phyloP scores from a whole-genome alignment of 1,139 yeast species.

The Suhomyces terraborum region DNA sequence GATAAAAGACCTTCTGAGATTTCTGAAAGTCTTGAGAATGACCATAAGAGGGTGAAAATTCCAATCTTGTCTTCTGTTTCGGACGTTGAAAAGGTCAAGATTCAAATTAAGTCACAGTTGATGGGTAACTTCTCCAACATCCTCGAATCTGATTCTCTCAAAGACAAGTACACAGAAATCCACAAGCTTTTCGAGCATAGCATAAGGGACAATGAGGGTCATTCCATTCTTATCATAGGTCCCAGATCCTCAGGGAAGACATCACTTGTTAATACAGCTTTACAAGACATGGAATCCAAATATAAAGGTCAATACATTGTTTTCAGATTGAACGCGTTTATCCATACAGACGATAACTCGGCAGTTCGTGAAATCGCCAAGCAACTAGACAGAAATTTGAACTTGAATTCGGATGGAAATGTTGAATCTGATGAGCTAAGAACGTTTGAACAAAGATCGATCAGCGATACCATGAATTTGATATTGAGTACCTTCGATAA shows the following conservation, averaged over 20 bases:
- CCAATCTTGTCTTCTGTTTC: background rate
- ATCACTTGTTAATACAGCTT: conserved; percentile 57
- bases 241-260: conserved; percentile 82
- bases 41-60: conserved; percentile 2
- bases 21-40: background rate
- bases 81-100: conserved; percentile 20
- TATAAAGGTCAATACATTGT: conserved; percentile 55
- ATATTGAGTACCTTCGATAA: conserved; percentile 37
- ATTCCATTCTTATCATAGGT: conserved; percentile 78
- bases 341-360: conserved; percentile 72
- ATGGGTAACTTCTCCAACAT: conserved; percentile 23
- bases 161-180: conserved; percentile 48
- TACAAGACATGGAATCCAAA: conserved; percentile 44
- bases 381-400: conserved; percentile 61
- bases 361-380: conserved; percentile 87
- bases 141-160: conserved; percentile 24
- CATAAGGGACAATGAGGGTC: conserved; percentile 70
- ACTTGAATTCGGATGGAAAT: conserved; percentile 19
- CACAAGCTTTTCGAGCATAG: conserved; percentile 64
- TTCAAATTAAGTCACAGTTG: conserved; percentile 25
- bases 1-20: background rate
- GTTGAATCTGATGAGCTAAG: conserved; percentile 25
- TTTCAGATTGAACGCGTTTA: conserved; percentile 66
- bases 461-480: conserved; percentile 44
- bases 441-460: conserved; percentile 38